Percentiles rank a stretch among this genome's conserved stretches.
Evolutionary conservation across 805 yeast genomes (phyloP).

Genomic region (Candida nitratophila): DNA sequence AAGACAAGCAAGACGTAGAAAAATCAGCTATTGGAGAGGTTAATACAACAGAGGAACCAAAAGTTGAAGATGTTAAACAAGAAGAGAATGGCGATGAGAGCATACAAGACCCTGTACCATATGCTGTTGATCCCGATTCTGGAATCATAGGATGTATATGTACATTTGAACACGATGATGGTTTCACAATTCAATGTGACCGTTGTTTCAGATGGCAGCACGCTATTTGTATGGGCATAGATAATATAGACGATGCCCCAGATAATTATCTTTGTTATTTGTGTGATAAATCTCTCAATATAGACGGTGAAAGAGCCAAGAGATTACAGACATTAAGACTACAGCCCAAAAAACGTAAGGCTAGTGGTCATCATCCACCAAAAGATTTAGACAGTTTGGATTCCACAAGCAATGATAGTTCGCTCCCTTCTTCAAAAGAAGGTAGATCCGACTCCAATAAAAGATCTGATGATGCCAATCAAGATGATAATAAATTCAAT

Average conservation of each 20-base stretch:
- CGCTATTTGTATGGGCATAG: constrained; percentile 80
- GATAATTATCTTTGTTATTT: constrained; percentile 75
- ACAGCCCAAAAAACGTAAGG: constrained; percentile 22
- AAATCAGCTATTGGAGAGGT: background rate
- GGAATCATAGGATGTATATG: constrained; percentile 89
- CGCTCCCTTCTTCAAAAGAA: constrained; percentile 2
- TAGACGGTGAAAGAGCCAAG: constrained; percentile 32
- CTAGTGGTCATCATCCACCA: constrained; percentile 8
- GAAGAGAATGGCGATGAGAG: background rate
- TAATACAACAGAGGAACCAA: too few species aligned
- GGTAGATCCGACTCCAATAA: constrained; percentile 2
- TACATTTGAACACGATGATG: constrained; percentile 82
- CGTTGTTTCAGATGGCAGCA: constrained; percentile 93
- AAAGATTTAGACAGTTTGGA: background rate
- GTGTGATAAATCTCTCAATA: constrained; percentile 47
- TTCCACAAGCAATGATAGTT: constrained; percentile 1
- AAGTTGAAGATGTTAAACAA: too few species aligned
- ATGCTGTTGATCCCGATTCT: constrained; percentile 71
- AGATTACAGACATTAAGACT: constrained; percentile 27
- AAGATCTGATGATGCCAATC: background rate
- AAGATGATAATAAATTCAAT: constrained; percentile 5
- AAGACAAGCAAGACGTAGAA: background rate
- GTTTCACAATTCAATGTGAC: constrained; percentile 93
- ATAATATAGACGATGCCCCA: constrained; percentile 66
- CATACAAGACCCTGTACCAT: constrained; percentile 29